Conservation (phyloP, 805 yeast species). For the Pichia phayaonensis region DNA sequence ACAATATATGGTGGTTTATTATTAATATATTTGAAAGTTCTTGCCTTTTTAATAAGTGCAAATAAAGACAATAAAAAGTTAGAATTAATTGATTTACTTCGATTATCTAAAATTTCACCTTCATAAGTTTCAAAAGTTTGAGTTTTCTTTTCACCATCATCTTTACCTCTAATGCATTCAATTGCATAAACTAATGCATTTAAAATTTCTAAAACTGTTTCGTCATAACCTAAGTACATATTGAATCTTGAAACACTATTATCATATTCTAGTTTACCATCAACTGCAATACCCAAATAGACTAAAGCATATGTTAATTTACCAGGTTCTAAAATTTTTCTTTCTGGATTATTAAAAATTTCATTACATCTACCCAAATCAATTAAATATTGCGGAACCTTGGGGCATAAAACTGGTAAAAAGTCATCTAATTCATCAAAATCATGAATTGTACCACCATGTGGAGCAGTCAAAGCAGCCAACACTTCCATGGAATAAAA, state of each 20-base stretch:
- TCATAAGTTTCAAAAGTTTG: neutral
- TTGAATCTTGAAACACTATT: conserved; percentile 13
- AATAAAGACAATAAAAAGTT: conserved; percentile 9
- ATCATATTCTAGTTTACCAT: conserved; percentile 16
- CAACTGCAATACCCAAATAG: conserved; percentile 25
- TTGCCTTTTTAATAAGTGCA: conserved; percentile 20
- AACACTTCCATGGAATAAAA: conserved; percentile 53
- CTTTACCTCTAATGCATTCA: conserved; percentile 20
- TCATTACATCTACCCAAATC: neutral
- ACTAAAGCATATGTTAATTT: conserved; percentile 18
- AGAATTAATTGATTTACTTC: conserved; percentile 15
- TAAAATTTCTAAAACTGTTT: conserved; percentile 27
- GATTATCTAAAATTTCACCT: conserved; percentile 8
- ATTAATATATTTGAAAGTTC: conserved; percentile 22
- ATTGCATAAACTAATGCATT: conserved; percentile 25
- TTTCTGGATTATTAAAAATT: neutral
- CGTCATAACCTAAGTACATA: conserved; percentile 30
- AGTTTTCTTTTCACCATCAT: neutral
- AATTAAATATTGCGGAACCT: conserved; percentile 3
- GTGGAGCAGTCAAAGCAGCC: conserved; percentile 50
- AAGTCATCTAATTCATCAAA: conserved; percentile 40
- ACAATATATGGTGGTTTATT: conserved; percentile 27
- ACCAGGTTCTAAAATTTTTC: conserved; percentile 4
- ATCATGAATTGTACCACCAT: conserved; percentile 52
- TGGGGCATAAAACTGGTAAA: conserved; percentile 20